A percentile compares a stretch with the other conserved stretches of the same genome.
Conservation (phyloP, 495 filamentous ascomycete genomes). For the Tuber brumale region DNA sequence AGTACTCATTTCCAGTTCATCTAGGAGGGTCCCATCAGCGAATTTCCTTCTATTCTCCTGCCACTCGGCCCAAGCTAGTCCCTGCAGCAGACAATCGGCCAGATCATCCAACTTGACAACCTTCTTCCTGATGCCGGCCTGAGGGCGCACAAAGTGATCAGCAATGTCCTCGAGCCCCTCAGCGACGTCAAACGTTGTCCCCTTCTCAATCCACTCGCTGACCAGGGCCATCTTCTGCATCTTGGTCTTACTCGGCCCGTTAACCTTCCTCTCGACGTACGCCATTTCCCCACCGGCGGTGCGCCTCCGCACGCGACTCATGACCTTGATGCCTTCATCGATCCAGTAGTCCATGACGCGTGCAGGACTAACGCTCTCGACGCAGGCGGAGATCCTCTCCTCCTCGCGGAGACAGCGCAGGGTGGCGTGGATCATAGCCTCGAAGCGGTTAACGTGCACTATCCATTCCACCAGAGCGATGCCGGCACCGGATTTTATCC, state of each 20-base stretch:
- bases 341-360: constrained; percentile 31
- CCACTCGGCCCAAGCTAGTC: constrained; percentile 79
- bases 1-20: constrained; percentile 13
- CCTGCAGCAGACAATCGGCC: constrained; percentile 83
- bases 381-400: constrained; percentile 27
- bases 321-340: constrained; percentile 8
- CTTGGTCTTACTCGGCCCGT: constrained; percentile 48
- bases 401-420: constrained; percentile 53
- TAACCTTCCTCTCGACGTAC: constrained; percentile 38
- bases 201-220: constrained; percentile 49
- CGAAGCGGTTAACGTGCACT: constrained; percentile 78
- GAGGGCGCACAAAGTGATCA: constrained; percentile 16
- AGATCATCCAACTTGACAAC: constrained; percentile 75
- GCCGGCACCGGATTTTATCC: constrained; percentile 64
- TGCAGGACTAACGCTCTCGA: constrained; percentile 24
- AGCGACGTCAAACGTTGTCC: constrained; percentile 42
- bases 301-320: constrained; percentile 36
- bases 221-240: constrained; percentile 62
- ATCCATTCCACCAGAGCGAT: constrained; percentile 79
- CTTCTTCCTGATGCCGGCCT: constrained; percentile 31
- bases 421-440: constrained; percentile 80
- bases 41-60: constrained; percentile 58
- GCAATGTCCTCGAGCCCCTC: constrained; percentile 44
- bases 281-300: constrained; percentile 44
- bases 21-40: constrained; percentile 39